Conservation (phyloP, 2,329 filamentous ascomycete species). For the Epichloe brachyelytri region DNA sequence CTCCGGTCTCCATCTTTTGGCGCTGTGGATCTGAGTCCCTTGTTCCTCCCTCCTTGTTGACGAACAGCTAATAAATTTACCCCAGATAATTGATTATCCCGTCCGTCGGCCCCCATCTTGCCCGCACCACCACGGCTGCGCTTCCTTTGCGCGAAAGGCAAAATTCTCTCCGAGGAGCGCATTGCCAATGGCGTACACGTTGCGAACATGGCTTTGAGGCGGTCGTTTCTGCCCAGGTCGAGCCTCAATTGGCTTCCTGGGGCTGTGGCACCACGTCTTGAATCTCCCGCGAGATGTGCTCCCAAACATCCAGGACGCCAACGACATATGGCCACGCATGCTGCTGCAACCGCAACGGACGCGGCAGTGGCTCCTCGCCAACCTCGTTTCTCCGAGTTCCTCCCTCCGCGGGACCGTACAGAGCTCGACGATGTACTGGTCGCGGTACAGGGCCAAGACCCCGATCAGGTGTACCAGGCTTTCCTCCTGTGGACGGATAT, state of each 20-base stretch:
- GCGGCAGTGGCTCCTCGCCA: conserved; percentile 3
- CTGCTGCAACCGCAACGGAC: conserved; percentile 3
- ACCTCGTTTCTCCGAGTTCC: conserved; percentile 5
- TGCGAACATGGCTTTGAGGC: conserved; percentile 18
- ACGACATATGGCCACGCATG: conserved; percentile 14
- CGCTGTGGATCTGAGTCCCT: not conserved
- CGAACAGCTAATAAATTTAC: not conserved
- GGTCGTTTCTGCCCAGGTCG: conserved; percentile 12
- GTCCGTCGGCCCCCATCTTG: not conserved
- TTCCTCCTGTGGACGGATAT: conserved; percentile 17
- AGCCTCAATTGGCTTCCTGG: conserved; percentile 11
- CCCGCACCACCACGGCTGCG: not conserved
- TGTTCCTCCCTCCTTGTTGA: not conserved
- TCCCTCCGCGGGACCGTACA: conserved; percentile 5
- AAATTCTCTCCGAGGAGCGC: not conserved
- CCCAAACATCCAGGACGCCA: conserved; percentile 5
- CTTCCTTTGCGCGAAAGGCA: not conserved
- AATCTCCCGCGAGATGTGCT: conserved; percentile 12
- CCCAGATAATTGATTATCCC: not conserved
- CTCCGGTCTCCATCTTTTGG: not conserved
- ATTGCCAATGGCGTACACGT: not conserved
- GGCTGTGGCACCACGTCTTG: conserved; percentile 9
- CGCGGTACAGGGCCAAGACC: conserved; percentile 19
- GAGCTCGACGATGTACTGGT: conserved; percentile 16
- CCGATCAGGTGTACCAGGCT: conserved; percentile 10